These are phyloP conservation scores for Lachnellula subtilissima DNA, from an alignment of 2,329 filamentous ascomycete genomes.

Conservation along the genomic window DNA sequence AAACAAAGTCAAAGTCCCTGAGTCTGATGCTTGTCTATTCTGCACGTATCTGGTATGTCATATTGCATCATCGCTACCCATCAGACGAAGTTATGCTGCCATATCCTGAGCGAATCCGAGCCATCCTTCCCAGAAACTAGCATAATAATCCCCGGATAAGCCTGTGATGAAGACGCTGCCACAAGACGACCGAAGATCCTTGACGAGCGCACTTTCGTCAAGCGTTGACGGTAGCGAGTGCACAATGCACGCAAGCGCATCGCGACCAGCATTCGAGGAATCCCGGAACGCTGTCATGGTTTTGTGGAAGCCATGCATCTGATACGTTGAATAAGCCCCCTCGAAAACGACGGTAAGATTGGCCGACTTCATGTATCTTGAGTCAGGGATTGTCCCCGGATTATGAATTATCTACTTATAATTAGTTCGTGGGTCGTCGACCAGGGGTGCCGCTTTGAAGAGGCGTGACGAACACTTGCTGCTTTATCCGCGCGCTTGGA, in stretches of 20 bases:
- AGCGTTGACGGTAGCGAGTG: slow-evolving; percentile 34
- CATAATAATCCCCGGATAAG: slow-evolving; percentile 36
- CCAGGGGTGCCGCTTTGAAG: slow-evolving; percentile 1
- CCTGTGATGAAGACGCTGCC: slow-evolving; percentile 39
- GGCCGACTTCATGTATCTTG: slow-evolving; percentile 35
- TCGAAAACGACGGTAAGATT: slow-evolving; percentile 41
- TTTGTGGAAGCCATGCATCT: slow-evolving; percentile 30
- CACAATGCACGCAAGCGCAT: slow-evolving; percentile 34
- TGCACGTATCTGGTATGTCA: not conserved
- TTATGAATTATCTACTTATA: slow-evolving; percentile 38
- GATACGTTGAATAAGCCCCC: slow-evolving; percentile 36
- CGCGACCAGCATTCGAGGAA: slow-evolving; percentile 27
- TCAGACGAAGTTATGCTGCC: not conserved
- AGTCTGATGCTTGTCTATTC: not conserved
- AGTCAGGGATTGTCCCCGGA: slow-evolving; percentile 38
- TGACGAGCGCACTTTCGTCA: slow-evolving; percentile 26
- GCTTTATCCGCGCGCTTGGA: not conserved
- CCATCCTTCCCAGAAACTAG: slow-evolving; percentile 36
- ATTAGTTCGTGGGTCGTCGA: slow-evolving; percentile 8
- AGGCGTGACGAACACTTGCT: not conserved
- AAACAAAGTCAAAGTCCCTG: too few relatives aligned
- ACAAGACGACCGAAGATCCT: slow-evolving; percentile 32
- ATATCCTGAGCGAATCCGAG: slow-evolving; percentile 31
- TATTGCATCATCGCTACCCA: not conserved
- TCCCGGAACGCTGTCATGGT: slow-evolving; percentile 28